These are phyloP conservation scores for Neurospora pannonica DNA, from an alignment of 495 filamentous ascomycete species.

Conservation along the genomic window DNA sequence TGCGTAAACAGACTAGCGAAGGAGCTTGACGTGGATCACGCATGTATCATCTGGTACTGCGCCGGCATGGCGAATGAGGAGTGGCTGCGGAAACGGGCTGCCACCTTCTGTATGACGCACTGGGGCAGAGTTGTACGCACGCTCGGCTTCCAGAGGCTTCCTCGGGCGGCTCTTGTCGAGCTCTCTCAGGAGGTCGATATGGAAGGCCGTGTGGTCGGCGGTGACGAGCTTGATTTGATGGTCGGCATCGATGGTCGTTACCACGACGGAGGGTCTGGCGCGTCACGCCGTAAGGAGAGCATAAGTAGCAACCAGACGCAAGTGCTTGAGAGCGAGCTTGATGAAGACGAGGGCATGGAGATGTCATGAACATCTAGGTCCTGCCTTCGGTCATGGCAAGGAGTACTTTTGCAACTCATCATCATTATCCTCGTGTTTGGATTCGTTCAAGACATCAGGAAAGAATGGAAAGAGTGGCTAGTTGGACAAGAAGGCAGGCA, in stretches of 20 bases:
- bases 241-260: slow-evolving; percentile 51
- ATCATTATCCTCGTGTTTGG: not conserved
- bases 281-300: slow-evolving; percentile 43
- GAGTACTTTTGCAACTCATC: not conserved
- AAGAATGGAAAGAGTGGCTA: not conserved
- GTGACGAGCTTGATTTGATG: slow-evolving; percentile 67
- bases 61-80: slow-evolving; percentile 83
- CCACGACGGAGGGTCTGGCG: slow-evolving; percentile 47
- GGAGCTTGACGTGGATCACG: slow-evolving; percentile 88
- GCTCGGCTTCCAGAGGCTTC: slow-evolving; percentile 70
- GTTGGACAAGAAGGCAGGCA: not conserved
- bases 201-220: slow-evolving; percentile 78
- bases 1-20: slow-evolving; percentile 79
- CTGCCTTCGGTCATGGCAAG: not conserved
- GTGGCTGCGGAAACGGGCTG: slow-evolving; percentile 81
- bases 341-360: slow-evolving; percentile 60
- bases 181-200: slow-evolving; percentile 88
- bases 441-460: not conserved
- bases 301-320: slow-evolving; percentile 46
- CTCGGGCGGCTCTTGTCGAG: slow-evolving; percentile 68
- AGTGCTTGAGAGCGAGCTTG: slow-evolving; percentile 52
- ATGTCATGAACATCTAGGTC: slow-evolving; percentile 21
- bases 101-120: slow-evolving; percentile 77
- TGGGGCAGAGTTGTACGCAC: slow-evolving; percentile 95
- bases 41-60: slow-evolving; percentile 92